Evolutionary conservation across 139 green algal genomes (phyloP).

Genomic region (Pseudopediastrum boryanum): DNA sequence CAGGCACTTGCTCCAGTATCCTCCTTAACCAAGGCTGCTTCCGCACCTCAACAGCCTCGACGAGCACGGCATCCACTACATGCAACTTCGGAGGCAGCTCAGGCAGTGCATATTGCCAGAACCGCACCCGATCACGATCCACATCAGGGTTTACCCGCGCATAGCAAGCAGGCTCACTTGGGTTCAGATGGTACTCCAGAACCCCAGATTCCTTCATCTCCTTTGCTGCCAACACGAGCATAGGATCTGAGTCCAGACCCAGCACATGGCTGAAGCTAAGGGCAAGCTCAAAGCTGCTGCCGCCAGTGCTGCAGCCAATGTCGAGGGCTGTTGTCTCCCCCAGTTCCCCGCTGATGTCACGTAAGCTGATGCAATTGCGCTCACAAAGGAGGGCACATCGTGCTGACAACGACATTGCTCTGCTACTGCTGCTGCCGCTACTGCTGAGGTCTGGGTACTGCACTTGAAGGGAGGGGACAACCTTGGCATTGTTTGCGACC

Average conservation of each 20-base stretch:
- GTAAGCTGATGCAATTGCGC: slow-evolving; percentile 30
- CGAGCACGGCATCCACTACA: slow-evolving; percentile 27
- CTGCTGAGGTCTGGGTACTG: background rate
- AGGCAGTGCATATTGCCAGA: slow-evolving; percentile 31
- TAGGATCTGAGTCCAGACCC: slow-evolving; percentile 12
- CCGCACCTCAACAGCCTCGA: slow-evolving; percentile 17
- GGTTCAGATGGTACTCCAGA: background rate
- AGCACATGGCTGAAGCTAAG: slow-evolving; percentile 33
- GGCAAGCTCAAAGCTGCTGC: slow-evolving; percentile 33
- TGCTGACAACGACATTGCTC: background rate
- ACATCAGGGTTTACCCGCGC: background rate
- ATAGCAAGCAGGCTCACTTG: background rate
- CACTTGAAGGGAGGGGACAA: no score
- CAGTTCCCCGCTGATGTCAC: slow-evolving; percentile 15
- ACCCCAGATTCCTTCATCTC: slow-evolving; percentile 10
- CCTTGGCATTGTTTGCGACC: no score
- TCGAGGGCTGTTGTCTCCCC: slow-evolving; percentile 32
- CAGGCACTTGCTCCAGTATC: slow-evolving; percentile 19
- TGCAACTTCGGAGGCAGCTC: slow-evolving; percentile 36
- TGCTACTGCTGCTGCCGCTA: background rate
- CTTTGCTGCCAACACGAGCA: slow-evolving; percentile 31
- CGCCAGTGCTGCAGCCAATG: slow-evolving; percentile 33
- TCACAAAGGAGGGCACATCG: slow-evolving; percentile 18
- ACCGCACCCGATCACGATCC: background rate
- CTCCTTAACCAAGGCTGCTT: background rate